phyloP scores from a whole-genome alignment of 78 protist genomes.

The Goniomonas avonlea region DNA sequence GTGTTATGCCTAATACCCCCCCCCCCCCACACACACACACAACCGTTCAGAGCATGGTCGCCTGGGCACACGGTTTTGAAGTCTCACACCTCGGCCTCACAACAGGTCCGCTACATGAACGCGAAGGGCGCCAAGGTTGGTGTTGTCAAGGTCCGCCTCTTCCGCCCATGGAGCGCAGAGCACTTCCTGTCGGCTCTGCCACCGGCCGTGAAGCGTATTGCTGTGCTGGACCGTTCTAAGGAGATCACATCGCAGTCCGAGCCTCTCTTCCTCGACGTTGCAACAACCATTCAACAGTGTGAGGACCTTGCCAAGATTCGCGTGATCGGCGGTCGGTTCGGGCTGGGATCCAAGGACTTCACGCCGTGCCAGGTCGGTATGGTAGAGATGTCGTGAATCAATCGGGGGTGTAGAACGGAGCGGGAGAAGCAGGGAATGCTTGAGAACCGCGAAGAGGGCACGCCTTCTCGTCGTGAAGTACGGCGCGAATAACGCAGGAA shows the following conservation, averaged over 20 bases:
- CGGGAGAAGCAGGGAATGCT: too few species aligned
- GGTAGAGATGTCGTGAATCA: too few species aligned
- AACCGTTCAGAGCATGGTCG: too few species aligned
- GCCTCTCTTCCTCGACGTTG: slow-evolving; percentile 63
- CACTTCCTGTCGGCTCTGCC: slow-evolving; percentile 50
- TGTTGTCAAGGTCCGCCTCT: slow-evolving; percentile 50
- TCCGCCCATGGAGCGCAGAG: slow-evolving; percentile 52
- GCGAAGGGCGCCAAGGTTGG: slow-evolving; percentile 57
- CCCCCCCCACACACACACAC: too few species aligned
- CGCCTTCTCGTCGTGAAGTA: too few species aligned
- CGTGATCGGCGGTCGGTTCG: slow-evolving; percentile 58
- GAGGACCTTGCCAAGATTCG: not conserved
- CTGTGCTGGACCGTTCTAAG: slow-evolving; percentile 60
- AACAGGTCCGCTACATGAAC: too few species aligned
- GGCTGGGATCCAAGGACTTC: slow-evolving; percentile 63
- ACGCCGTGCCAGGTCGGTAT: slow-evolving; percentile 34
- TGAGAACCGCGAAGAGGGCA: too few species aligned
- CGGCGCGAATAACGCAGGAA: too few species aligned
- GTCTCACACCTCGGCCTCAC: too few species aligned
- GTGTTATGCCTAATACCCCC: too few species aligned
- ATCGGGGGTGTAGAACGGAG: too few species aligned
- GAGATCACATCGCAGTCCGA: slow-evolving; percentile 54
- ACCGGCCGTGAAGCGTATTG: slow-evolving; percentile 20
- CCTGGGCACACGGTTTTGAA: too few species aligned
- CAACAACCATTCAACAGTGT: not conserved